These are phyloP conservation scores for Colletotrichum sp. DNA, from an alignment of 2,329 filamentous ascomycete genomes.

Conservation along the genomic window DNA sequence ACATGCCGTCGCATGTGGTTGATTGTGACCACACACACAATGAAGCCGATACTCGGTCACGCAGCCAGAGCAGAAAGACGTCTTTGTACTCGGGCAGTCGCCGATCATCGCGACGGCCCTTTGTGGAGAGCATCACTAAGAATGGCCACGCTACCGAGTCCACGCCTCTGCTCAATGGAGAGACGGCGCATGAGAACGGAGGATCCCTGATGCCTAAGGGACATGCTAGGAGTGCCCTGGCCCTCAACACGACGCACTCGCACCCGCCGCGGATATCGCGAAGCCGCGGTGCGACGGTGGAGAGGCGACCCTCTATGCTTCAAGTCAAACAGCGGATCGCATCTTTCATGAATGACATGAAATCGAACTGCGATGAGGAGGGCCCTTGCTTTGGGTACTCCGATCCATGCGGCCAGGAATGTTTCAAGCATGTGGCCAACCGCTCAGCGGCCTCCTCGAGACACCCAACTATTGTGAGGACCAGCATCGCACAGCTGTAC, in stretches of 20 bases:
- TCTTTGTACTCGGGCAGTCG: constrained; percentile 27
- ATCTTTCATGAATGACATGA: constrained; percentile 71
- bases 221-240: constrained; percentile 31
- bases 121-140: neutral
- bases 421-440: constrained; percentile 62
- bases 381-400: constrained; percentile 69
- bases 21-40: constrained; percentile 79
- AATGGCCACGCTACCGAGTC: constrained; percentile 42
- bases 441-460: constrained; percentile 40
- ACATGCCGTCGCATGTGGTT: constrained; percentile 80
- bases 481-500: constrained; percentile 41
- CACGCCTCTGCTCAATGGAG: constrained; percentile 51
- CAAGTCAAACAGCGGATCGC: constrained; percentile 62
- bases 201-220: constrained; percentile 30
- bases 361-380: constrained; percentile 64
- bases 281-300: constrained; percentile 32
- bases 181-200: constrained; percentile 29
- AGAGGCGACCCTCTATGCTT: constrained; percentile 58
- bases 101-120: constrained; percentile 30
- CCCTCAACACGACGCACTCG: constrained; percentile 10
- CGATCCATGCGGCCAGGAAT: constrained; percentile 70
- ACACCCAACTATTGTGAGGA: constrained; percentile 43
- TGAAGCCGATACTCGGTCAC: constrained; percentile 30
- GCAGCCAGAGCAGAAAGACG: constrained; percentile 20
- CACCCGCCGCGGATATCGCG: constrained; percentile 15